A percentile compares a stretch with the other conserved stretches of the same genome.
These are phyloP conservation scores for Forsythia suspensa DNA, from an alignment of 257 asterid species.

Conservation along the genomic window DNA sequence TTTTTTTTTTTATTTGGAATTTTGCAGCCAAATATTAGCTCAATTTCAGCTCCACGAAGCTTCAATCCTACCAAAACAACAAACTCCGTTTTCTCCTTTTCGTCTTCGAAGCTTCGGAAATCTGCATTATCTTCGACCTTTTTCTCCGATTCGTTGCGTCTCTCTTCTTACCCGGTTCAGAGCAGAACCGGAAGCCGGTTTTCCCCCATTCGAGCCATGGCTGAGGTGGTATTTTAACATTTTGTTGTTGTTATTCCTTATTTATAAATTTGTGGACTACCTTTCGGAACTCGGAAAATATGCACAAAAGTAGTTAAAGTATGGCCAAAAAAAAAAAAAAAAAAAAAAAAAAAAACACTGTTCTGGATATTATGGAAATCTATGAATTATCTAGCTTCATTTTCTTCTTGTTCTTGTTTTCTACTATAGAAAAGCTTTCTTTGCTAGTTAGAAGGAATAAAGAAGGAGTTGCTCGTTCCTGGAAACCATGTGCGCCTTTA, in stretches of 20 bases:
- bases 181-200: conserved; percentile 28
- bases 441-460: not conserved
- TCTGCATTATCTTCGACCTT: conserved; percentile 49
- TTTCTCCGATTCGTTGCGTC: conserved; percentile 50
- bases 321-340: not conserved
- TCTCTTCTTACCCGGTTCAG: conserved; percentile 28
- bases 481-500: too few species aligned
- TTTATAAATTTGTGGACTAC: not conserved
- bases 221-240: conserved; percentile 45
- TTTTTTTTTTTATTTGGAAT: not conserved
- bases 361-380: not conserved
- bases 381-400: not conserved
- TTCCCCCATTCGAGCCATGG: conserved; percentile 58
- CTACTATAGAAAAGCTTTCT: not conserved
- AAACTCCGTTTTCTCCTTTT: conserved; percentile 31
- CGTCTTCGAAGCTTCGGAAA: conserved; percentile 32
- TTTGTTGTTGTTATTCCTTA: not conserved
- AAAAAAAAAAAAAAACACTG: not conserved
- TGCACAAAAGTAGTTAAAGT: not conserved
- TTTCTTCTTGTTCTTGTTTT: not conserved
- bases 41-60: conserved; percentile 50
- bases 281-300: not conserved
- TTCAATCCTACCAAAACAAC: conserved; percentile 13
- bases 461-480: not conserved
- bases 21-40: conserved; percentile 62